A percentile compares a stretch with the other conserved stretches of the same genome.
Conservation (phyloP, 2,329 filamentous ascomycete species). For the Nigrospora oryzae region DNA sequence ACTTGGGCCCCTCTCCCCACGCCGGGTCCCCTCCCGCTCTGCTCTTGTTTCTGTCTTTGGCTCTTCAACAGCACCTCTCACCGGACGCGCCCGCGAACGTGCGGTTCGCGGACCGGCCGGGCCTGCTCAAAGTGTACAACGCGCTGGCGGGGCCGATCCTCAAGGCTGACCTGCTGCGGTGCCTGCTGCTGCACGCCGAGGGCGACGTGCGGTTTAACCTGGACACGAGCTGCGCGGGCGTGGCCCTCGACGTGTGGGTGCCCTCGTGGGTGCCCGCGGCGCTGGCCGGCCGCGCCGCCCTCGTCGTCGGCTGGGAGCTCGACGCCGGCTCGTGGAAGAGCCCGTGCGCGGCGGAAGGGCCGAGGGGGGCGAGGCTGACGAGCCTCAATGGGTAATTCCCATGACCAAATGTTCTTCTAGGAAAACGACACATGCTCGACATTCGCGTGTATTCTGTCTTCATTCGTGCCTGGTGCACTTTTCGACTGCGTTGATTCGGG, state of each 20-base stretch:
- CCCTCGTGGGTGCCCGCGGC: constrained; percentile 10
- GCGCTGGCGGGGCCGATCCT: constrained; percentile 9
- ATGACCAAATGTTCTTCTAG: too few species aligned
- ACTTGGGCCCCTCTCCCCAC: too few species aligned
- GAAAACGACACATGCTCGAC: too few species aligned
- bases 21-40: too few species aligned
- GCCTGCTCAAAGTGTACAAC: constrained; percentile 13
- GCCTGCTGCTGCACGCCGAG: constrained; percentile 7
- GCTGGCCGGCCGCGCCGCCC: not conserved
- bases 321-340: constrained; percentile 10
- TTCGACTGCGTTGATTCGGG: too few species aligned
- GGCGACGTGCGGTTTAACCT: constrained; percentile 9
- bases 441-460: too few species aligned
- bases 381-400: too few species aligned
- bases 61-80: too few species aligned
- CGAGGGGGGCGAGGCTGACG: too few species aligned
- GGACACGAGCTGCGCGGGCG: constrained; percentile 6
- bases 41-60: too few species aligned
- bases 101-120: constrained; percentile 36
- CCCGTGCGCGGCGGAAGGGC: constrained; percentile 1
- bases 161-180: constrained; percentile 5
- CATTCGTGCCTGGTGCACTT: too few species aligned
- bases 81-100: constrained; percentile 50
- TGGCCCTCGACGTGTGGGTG: constrained; percentile 20
- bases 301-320: constrained; percentile 20